These are phyloP conservation scores for Yamadazyma philogaea DNA, from an alignment of 805 yeast genomes.

Conservation along the genomic window DNA sequence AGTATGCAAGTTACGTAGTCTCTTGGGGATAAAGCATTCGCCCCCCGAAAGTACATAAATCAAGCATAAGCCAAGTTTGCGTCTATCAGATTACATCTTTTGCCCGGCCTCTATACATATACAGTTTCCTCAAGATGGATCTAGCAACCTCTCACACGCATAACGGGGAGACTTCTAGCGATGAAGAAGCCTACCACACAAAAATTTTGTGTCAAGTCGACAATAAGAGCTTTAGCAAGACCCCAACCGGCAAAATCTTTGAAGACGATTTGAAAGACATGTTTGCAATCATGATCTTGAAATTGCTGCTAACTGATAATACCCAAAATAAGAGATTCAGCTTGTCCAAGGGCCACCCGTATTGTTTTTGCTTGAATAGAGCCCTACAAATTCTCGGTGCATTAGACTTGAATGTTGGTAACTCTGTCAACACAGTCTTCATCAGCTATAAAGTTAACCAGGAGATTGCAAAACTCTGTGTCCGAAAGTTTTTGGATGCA, in stretches of 20 bases:
- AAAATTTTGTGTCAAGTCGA: constrained; percentile 28
- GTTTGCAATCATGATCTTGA: constrained; percentile 47
- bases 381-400: constrained; percentile 53
- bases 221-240: constrained; percentile 44
- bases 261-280: constrained; percentile 59
- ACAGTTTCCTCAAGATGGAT: not conserved
- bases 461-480: constrained; percentile 45
- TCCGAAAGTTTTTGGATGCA: constrained; percentile 55
- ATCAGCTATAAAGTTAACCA: constrained; percentile 53
- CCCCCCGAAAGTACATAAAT: not conserved
- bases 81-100: not conserved
- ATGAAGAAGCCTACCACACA: constrained; percentile 3
- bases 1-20: constrained; percentile 3
- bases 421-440: constrained; percentile 48
- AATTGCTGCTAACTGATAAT: constrained; percentile 28
- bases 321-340: constrained; percentile 2
- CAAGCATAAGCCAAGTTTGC: not conserved
- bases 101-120: not conserved
- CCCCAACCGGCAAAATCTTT: constrained; percentile 52
- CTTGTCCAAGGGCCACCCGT: constrained; percentile 46
- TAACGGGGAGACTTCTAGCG: not conserved
- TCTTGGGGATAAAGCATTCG: too few species aligned
- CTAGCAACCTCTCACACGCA: not conserved
- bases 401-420: constrained; percentile 47
- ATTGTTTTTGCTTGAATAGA: constrained; percentile 51